Base-by-base conservation (phyloP, 2,329 filamentous ascomycete genomes). In the Phoma sp. region DNA sequence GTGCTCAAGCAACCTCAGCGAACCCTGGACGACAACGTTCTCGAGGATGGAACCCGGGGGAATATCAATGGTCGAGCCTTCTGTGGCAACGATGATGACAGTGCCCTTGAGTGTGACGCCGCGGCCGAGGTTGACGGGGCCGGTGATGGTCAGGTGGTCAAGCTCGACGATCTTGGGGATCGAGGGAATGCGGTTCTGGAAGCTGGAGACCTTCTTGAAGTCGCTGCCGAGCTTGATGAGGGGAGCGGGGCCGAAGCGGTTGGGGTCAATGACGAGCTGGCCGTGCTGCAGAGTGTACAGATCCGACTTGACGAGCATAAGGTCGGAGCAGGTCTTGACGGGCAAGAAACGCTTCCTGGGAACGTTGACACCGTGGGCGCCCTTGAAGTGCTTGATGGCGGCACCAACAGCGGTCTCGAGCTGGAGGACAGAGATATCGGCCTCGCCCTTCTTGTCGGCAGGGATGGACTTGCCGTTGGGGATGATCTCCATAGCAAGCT, bases 131-230 rank as follows among this genome's bases (percentile, higher is more conserved):
- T 97, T 98, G 77, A 99, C 95, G 37, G 92, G 92, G 74, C 95
- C 95, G 29, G 95, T 99, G 70, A 99, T 96, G 74, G 95, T 99
- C 56, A 99, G 86, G 76, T 99, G 95, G 74, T 96, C 91, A 42
- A 95, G 86, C 82, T 96, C 91, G 64, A 95, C 87, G 68, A 96
- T 93, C 84, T 91, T 93, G 73, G 91, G 91, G 69, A 96, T 96
- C 61, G 88, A 92, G 10, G 89, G 84, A 66, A 96, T 93, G 74
- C 89, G 89, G 79, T 91, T 88, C 81, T 92, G 89, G 85, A 96
- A 96, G 82, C 92, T 95, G 1, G 93, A 98, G 32, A 99, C 95
- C 88, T 99, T 99, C 90, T 99, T 99, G 87, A 99, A 99, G 84
- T 99, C 95, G 72, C 87, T 88, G 69, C 95, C 95, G 48, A 99